Base-by-base conservation (phyloP, 2,329 filamentous ascomycete genomes). In the Cordyceps tenuipes region DNA sequence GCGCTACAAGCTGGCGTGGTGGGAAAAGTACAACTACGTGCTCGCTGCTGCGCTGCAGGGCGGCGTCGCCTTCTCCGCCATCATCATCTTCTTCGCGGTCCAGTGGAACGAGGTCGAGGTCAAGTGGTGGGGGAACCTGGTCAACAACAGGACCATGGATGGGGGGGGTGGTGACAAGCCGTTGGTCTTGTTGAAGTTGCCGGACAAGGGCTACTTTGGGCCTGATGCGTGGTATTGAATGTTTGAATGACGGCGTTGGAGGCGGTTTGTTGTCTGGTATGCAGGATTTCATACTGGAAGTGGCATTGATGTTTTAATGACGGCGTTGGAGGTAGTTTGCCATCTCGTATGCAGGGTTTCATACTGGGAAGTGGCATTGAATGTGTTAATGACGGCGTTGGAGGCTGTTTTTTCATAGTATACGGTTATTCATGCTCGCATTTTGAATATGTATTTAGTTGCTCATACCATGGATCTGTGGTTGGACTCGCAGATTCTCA, bases 11-110 rank as follows among this genome's bases (percentile, higher is more conserved):
- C 62, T 72, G 34, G 74, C 75, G 0, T 77, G 73, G 74, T 77
- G 73, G 73, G 72, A 75, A 51, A 76, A 77, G 69, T 78, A 77
- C 67, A 77, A 76, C 64, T 78, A 76, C 61, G 70, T 76, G 8
- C 64, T 77, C 0, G 73, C 72, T 1, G 73, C 75, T 0, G 73
- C 71, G 1, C 64, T 78, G 29, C 73, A 70, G 15, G 73, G 71
- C 2, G 75, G 74, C 1, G 70, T 77, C 0, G 76, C 75, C 21
- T 66, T 77, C 48, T 72, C 70, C 17, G 75, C 68, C n/a, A 67
- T 77, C 26, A 65, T 77, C 59, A 75, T 76, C 63, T 76, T 76
- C 64, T 77, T 77, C 58, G 74, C 74, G 0, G 68, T 77, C 4
- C 70, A 71, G 5, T 77, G 74, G 55, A 69, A 74, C 52, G 69